Evolutionary conservation across 257 asterid genomes (phyloP), one percentile per base, ranked within the genome.

Genomic region (Ilex asprella): DNA sequence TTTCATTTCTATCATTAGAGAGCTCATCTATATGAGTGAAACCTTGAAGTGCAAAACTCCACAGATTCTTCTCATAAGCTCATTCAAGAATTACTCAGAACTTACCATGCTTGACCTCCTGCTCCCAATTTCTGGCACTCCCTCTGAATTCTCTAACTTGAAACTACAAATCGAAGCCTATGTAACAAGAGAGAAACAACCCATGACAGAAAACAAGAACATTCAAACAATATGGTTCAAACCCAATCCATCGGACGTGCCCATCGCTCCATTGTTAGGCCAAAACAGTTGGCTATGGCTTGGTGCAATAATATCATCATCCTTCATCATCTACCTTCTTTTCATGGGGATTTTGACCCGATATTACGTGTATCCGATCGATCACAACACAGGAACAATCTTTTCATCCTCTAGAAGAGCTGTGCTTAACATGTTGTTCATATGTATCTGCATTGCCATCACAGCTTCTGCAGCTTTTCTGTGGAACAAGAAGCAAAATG

Each of bases 261-360:
- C 96, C 55, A 74, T 93, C 16, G 66, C 87, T 62, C 80, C 96
- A 6, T 63, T 82, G 14, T 66, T 89, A 39, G 97, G 99, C 63
- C 87, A 78, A 66, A 76, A 87, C 55, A 78, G 85, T n/a, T 89
- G 96, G 95, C 84, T 93, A 5, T 93, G 97, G 95, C 86, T 93
- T 0, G 95, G 90, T 0, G 89, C 86, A 1, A 89, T 93, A 30
- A 92, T 92, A 72, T 83, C 97, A 0, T 82, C 96, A 0, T 85
- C 99, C 2, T 87, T 89, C 64, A 31, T 77, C 59, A 66, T 93
- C 11, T 93, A 71, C 77, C 90, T 93, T 32, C 69, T 87, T 57
- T 70, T 81, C 30, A 60, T 86, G 14, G 99, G 96, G 6, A 3
- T 82, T 30, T 81, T 78, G 74, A 85, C 91, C 12, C 89, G 81